Conservation (phyloP, 768 basidiomycete species). For the Suillus paluster region DNA sequence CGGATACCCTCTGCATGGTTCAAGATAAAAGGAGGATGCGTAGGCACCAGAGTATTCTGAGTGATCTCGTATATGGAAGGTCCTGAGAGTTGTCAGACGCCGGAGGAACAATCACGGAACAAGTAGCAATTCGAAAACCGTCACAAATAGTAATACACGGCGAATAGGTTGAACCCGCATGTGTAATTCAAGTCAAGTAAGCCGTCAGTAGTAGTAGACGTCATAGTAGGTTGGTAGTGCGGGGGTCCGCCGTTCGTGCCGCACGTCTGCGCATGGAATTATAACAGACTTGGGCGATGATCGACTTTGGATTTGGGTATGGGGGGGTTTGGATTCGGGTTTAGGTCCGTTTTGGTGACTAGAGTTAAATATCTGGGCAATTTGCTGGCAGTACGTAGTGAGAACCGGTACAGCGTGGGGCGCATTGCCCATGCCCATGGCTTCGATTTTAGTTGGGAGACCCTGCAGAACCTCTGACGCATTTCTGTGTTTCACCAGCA, state of each 20-base stretch:
- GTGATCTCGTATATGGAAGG: no score
- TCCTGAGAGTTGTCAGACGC: no score
- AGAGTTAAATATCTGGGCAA: not conserved
- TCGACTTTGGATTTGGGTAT: no score
- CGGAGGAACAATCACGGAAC: no score
- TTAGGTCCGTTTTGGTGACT: no score
- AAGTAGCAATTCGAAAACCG: no score
- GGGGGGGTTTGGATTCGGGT: no score
- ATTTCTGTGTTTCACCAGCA: slow-evolving; percentile 6
- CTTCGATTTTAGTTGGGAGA: slow-evolving; percentile 10
- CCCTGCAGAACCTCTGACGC: slow-evolving; percentile 4
- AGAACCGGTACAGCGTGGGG: slow-evolving; percentile 12
- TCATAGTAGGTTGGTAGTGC: not conserved
- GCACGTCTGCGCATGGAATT: not conserved
- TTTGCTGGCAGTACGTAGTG: not conserved
- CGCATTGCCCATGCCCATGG: slow-evolving; percentile 5
- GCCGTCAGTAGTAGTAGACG: no score
- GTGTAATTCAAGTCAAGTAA: no score
- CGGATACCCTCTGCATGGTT: slow-evolving; percentile 30
- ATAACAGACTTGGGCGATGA: not conserved
- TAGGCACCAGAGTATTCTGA: no score
- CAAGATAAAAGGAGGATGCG: not conserved
- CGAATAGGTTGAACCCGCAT: no score
- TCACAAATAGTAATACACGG: no score
- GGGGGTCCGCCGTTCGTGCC: not conserved